phyloP scores from a whole-genome alignment of 2,329 filamentous ascomycete species.

The Fusarium tuaranense region DNA sequence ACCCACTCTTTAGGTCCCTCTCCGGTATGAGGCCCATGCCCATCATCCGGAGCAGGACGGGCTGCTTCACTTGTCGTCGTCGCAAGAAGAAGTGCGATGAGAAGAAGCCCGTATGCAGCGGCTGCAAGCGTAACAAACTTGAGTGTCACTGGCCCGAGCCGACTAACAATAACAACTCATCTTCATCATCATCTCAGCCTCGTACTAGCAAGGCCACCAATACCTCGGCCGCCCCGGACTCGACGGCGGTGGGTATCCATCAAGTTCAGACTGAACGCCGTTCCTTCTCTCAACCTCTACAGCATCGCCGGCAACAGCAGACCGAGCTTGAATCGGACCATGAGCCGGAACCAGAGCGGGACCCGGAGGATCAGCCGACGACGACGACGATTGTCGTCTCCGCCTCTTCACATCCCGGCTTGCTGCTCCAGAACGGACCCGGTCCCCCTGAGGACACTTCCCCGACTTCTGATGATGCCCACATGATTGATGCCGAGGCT shows the following conservation, averaged over 20 bases:
- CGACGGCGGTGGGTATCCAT: not conserved
- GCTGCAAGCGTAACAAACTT: constrained; percentile 65
- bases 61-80: constrained; percentile 62
- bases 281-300: constrained; percentile 12
- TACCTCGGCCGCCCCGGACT: constrained; percentile 9
- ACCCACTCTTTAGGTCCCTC: not conserved
- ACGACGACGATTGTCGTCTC: constrained; percentile 11
- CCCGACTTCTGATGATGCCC: constrained; percentile 36
- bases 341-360: constrained; percentile 26
- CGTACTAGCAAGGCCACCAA: constrained; percentile 13
- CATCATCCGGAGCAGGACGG: constrained; percentile 53
- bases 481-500: constrained; percentile 40
- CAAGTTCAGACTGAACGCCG: constrained; percentile 17
- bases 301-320: constrained; percentile 9
- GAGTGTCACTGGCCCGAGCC: constrained; percentile 62
- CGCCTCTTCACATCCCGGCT: constrained; percentile 16
- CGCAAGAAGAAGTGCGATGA: constrained; percentile 68
- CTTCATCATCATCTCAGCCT: constrained; percentile 23
- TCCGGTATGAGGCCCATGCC: constrained; percentile 47
- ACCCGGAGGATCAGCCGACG: constrained; percentile 21
- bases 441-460: constrained; percentile 21
- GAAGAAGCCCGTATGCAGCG: constrained; percentile 62
- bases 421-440: constrained; percentile 21
- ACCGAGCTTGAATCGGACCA: constrained; percentile 22
- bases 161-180: constrained; percentile 32